Conservation (phyloP, 768 basidiomycete genomes). For the Russula vinacea region DNA sequence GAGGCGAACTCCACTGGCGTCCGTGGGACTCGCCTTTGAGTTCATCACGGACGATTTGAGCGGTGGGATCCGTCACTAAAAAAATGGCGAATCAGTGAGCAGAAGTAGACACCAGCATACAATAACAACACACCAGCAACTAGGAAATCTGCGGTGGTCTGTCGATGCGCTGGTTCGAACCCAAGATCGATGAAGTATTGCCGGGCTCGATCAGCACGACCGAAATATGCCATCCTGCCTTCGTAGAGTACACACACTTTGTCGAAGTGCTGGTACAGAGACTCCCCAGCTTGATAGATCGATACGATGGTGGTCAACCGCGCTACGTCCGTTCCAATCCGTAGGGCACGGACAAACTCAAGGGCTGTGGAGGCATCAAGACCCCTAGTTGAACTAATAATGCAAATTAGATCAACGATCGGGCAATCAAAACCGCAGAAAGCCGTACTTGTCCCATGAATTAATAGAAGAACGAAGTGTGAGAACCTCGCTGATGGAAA, state of each 20-base stretch:
- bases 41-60: conserved; percentile 49
- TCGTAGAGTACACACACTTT: conserved; percentile 78
- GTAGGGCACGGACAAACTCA: conserved; percentile 57
- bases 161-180: conserved; percentile 50
- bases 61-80: conserved; percentile 57
- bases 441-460: conserved; percentile 70
- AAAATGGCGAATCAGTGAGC: background rate
- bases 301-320: conserved; percentile 64
- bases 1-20: conserved; percentile 56
- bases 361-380: conserved; percentile 56
- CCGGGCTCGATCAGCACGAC: conserved; percentile 59
- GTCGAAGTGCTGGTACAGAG: conserved; percentile 63
- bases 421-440: background rate
- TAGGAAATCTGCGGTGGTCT: conserved; percentile 61
- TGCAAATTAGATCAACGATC: background rate
- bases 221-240: conserved; percentile 72
- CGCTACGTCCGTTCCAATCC: conserved; percentile 50
- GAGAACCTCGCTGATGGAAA: conserved; percentile 72
- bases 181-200: conserved; percentile 74
- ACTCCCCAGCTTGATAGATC: conserved; percentile 81
- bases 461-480: conserved; percentile 59
- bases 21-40: conserved; percentile 45
- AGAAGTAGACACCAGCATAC: background rate
- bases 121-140: conserved; percentile 38
- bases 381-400: conserved; percentile 46